Conservation (phyloP, 106 monocot species). For the Posidonia australis region DNA sequence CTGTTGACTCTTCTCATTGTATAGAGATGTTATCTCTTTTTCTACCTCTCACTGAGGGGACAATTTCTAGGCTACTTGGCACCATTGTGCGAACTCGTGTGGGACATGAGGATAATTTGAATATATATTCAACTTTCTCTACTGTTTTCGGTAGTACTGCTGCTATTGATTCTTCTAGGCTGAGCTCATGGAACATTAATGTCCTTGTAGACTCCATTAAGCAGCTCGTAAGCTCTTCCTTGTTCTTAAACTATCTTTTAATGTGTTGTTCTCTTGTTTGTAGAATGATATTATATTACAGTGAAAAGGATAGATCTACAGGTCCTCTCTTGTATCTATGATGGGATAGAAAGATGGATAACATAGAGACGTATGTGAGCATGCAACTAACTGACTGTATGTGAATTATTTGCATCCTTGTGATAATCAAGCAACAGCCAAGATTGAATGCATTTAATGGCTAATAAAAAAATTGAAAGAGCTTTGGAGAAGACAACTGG, state of each 20-base stretch:
- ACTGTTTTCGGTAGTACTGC: conserved; percentile 43
- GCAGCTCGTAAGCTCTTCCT: conserved; percentile 52
- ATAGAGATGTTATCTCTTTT: conserved; percentile 74
- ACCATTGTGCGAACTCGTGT: conserved; percentile 40
- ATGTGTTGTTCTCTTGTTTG: no score
- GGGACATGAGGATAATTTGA: conserved; percentile 59
- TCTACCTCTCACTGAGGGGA: conserved; percentile 64
- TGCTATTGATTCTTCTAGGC: conserved; percentile 35
- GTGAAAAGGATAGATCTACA: no score
- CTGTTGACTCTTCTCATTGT: conserved; percentile 45
- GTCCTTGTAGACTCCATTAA: conserved; percentile 82
- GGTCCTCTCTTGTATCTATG: no score
- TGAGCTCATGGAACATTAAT: conserved; percentile 74
- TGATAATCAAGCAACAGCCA: no score
- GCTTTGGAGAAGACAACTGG: no score
- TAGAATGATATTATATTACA: no score
- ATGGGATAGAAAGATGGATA: no score
- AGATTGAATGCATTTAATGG: no score
- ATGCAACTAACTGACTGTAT: no score
- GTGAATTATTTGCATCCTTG: no score
- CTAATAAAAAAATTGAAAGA: no score
- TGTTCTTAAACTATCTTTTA: neutral
- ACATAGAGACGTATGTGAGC: no score
- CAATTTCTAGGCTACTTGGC: conserved; percentile 63
- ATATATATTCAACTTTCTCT: conserved; percentile 46